Evolutionary conservation across 1,284 basidiomycete genomes (phyloP).

Genomic region (Lentinus polychrous): DNA sequence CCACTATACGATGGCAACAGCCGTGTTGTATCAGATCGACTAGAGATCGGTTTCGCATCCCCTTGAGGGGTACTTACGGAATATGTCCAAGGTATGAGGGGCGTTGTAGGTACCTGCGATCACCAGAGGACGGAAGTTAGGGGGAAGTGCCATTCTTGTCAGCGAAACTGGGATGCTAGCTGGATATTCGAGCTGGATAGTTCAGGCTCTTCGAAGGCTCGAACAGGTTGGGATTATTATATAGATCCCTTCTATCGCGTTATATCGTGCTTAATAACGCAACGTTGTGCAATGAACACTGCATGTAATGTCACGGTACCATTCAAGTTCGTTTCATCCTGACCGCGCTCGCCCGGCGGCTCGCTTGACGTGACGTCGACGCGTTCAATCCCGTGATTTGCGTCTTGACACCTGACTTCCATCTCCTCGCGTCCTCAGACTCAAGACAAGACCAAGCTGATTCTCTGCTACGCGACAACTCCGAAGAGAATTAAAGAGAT

Average conservation of each 20-base stretch:
- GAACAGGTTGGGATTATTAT: not conserved
- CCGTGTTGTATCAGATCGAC: no score
- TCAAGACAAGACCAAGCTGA: no score
- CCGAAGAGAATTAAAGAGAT: not conserved
- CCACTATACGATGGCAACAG: no score
- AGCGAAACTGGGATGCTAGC: not conserved
- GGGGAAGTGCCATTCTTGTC: constrained; percentile 73
- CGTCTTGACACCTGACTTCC: not conserved
- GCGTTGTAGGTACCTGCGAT: constrained; percentile 61
- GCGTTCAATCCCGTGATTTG: not conserved
- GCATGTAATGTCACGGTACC: not conserved
- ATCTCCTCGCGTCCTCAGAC: not conserved
- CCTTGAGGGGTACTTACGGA: constrained; percentile 39
- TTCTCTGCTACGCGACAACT: no score
- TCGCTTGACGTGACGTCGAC: not conserved
- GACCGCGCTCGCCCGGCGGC: not conserved
- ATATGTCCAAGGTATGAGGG: constrained; percentile 82
- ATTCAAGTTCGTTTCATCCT: not conserved
- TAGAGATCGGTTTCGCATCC: no score
- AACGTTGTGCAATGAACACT: not conserved
- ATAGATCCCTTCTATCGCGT: not conserved
- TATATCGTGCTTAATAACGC: not conserved
- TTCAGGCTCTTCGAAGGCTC: not conserved
- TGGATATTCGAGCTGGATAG: not conserved
- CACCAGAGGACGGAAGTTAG: constrained; percentile 65